Percentiles rank a stretch among this genome's conserved stretches.
Conservation (phyloP, 129 eudicot genomes). For the Artemisia argyi region DNA sequence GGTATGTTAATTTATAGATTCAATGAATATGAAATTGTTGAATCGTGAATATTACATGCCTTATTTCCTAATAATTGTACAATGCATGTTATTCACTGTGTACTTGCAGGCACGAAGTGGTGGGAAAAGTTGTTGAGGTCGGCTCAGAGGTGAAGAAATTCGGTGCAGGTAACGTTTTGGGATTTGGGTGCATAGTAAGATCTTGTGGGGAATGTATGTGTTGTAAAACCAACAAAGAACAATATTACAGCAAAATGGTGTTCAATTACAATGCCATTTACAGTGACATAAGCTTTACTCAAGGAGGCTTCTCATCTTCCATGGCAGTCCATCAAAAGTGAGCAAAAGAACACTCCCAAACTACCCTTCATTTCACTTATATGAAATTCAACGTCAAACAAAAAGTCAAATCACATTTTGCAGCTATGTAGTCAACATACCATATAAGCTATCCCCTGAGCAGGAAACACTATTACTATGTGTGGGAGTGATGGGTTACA, state of each 20-base stretch:
- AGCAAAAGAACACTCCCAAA: constrained; percentile 16
- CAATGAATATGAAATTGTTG: too few species aligned
- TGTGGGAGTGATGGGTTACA: constrained; percentile 62
- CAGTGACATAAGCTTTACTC: constrained; percentile 48
- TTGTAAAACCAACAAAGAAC: constrained; percentile 47
- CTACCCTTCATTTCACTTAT: not conserved
- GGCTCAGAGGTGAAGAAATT: constrained; percentile 49
- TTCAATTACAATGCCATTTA: constrained; percentile 49
- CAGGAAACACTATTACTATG: constrained; percentile 62
- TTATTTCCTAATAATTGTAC: too few species aligned
- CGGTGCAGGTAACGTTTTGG: constrained; percentile 39
- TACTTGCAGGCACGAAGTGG: constrained; percentile 60
- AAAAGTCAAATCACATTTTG: constrained; percentile 10
- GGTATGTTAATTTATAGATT: too few species aligned
- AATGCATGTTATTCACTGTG: too few species aligned
- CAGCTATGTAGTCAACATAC: constrained; percentile 56
- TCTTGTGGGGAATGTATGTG: constrained; percentile 59
- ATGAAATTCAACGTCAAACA: not conserved
- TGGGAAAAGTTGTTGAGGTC: constrained; percentile 54
- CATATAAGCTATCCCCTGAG: constrained; percentile 45
- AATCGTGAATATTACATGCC: too few species aligned
- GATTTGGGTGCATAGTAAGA: constrained; percentile 56
- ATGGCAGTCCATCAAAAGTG: constrained; percentile 64
- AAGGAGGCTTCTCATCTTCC: constrained; percentile 56
- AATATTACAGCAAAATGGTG: constrained; percentile 45